Evolutionary conservation across 192 early-diverging fungal genomes (phyloP).

Genomic region (Gaertneriomyces sp.): DNA sequence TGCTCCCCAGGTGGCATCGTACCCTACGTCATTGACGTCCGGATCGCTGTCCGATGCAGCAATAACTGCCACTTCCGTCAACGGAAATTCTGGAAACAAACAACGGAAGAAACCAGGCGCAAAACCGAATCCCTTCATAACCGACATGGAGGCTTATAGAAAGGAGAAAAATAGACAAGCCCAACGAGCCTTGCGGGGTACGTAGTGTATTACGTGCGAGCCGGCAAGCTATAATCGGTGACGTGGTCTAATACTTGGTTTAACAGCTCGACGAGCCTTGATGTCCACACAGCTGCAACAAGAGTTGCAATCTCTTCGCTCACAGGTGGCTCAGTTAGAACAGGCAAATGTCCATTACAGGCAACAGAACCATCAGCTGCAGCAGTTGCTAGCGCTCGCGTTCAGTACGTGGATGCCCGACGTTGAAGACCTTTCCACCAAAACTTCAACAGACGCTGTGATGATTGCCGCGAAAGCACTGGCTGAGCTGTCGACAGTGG

Average conservation of each 20-base stretch:
- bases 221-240: neutral
- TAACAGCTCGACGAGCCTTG: slow-evolving; percentile 1
- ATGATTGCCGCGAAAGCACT: slow-evolving; percentile 28
- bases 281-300: slow-evolving; percentile 12
- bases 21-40: too few relatives aligned
- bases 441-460: slow-evolving; percentile 12
- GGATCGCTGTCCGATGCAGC: too few relatives aligned
- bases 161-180: slow-evolving; percentile 33
- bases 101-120: slow-evolving; percentile 26
- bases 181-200: slow-evolving; percentile 28
- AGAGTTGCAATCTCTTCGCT: slow-evolving; percentile 15
- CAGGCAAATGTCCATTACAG: slow-evolving; percentile 6
- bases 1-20: too few relatives aligned
- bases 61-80: too few relatives aligned
- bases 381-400: slow-evolving; percentile 19
- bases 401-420: slow-evolving; percentile 24
- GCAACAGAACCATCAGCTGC: slow-evolving; percentile 22
- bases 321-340: slow-evolving; percentile 9
- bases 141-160: slow-evolving; percentile 19
- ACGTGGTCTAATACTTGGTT: too few relatives aligned
- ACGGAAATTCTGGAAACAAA: too few relatives aligned
- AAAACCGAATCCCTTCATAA: slow-evolving; percentile 23
- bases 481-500: slow-evolving; percentile 10
- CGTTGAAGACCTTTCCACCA: slow-evolving; percentile 7
- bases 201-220: neutral